phyloP scores from a whole-genome alignment of 192 early-diverging fungal genomes.

The Coemansia sp. region DNA sequence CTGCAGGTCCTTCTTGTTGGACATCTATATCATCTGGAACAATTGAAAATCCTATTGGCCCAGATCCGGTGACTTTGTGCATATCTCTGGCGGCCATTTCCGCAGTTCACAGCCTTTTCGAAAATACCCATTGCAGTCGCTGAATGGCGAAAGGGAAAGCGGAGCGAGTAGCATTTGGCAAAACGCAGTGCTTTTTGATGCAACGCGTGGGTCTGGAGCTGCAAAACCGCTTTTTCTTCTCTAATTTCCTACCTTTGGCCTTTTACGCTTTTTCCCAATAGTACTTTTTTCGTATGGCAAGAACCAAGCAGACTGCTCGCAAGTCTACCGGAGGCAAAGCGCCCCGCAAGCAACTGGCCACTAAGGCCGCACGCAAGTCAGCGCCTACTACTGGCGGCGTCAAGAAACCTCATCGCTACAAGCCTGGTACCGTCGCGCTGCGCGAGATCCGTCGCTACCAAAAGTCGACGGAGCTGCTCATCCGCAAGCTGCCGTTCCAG shows the following conservation, averaged over 20 bases:
- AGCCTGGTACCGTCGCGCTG: constrained; percentile 86
- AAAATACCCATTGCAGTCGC: not conserved
- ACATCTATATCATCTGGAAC: constrained; percentile 3
- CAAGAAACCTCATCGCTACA: constrained; percentile 88
- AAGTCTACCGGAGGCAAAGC: constrained; percentile 99
- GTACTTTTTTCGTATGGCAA: constrained; percentile 51
- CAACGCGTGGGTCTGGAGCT: not conserved
- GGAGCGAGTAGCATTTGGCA: not conserved
- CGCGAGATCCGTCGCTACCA: constrained; percentile 93
- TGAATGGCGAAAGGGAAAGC: not conserved
- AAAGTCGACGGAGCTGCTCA: constrained; percentile 94
- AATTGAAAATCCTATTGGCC: constrained; percentile 13
- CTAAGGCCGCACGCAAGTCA: constrained; percentile 98
- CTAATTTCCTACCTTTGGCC: constrained; percentile 15
- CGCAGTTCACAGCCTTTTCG: constrained; percentile 8
- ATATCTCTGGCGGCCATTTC: constrained; percentile 1
- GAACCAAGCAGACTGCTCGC: constrained; percentile 94
- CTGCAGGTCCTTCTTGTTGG: not conserved
- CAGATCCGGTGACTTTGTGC: constrained; percentile 6
- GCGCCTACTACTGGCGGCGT: constrained; percentile 89
- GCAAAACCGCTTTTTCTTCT: constrained; percentile 6
- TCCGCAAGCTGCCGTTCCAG: constrained; percentile 93
- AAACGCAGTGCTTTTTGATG: not conserved
- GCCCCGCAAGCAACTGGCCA: constrained; percentile 95
- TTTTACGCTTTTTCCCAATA: constrained; percentile 1